Conservation (phyloP, 192 early-diverging fungal genomes). For the Backusella circina region DNA sequence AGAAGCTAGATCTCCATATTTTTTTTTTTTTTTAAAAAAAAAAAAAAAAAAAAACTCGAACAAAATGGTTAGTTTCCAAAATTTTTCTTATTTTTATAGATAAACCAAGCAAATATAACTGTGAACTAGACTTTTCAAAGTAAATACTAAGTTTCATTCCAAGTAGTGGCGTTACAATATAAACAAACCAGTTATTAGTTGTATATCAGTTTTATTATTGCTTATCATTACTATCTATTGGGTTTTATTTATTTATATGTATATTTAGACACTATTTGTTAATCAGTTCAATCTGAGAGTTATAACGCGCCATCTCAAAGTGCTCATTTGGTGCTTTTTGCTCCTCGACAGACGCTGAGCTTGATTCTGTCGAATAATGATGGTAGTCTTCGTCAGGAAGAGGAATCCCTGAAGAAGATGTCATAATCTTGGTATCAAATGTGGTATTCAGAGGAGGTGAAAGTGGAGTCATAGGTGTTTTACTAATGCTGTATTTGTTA, state of each 20-base stretch:
- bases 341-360: neutral
- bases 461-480: neutral
- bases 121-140: neutral
- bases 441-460: neutral
- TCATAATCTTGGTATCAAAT: neutral
- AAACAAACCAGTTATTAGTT: neutral
- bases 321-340: neutral
- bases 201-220: neutral
- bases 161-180: neutral
- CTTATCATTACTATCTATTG: neutral
- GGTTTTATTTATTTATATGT: neutral
- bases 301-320: neutral
- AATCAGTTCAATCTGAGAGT: neutral
- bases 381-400: neutral
- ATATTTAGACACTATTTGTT: neutral
- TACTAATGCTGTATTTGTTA: neutral
- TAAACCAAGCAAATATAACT: too few relatives aligned
- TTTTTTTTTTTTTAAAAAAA: neutral
- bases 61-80: too few relatives aligned
- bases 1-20: too few relatives aligned
- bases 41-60: too few relatives aligned
- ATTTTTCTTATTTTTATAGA: too few relatives aligned
- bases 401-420: neutral
- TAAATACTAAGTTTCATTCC: neutral
- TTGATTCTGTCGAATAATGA: neutral